Percentiles rank a stretch among this genome's conserved stretches.
These are phyloP conservation scores for Adenanthera pavonina DNA, from an alignment of 306 rosid species.

Conservation along the genomic window DNA sequence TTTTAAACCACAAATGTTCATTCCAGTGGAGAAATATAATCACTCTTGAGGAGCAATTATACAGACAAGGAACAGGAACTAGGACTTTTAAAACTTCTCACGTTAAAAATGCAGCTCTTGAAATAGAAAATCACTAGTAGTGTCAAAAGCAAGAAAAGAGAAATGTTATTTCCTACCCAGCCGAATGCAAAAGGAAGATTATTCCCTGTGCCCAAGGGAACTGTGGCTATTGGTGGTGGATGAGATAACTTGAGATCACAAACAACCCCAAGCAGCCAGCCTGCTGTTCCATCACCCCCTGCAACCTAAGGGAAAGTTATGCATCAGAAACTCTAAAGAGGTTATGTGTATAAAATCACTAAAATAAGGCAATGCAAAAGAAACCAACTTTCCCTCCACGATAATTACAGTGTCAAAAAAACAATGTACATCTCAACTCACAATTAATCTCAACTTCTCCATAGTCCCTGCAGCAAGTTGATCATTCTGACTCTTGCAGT, in stretches of 20 bases:
- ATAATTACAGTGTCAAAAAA: not conserved
- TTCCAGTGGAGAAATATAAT: not conserved
- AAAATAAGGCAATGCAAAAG: not conserved
- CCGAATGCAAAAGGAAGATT: conserved; percentile 99
- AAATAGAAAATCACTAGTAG: conserved; percentile 23
- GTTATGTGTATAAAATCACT: conserved; percentile 26
- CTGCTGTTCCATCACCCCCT: conserved; percentile 99
- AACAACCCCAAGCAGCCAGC: conserved; percentile 99
- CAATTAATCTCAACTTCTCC: conserved; percentile 74
- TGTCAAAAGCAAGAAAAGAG: conserved; percentile 29
- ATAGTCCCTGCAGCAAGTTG: conserved; percentile 53
- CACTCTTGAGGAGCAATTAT: not conserved
- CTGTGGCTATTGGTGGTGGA: conserved; percentile 87
- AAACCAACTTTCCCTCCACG: not conserved
- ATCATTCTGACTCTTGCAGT: conserved; percentile 63
- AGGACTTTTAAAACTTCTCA: not conserved
- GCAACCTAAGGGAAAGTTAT: conserved; percentile 70
- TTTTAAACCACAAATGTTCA: conserved; percentile 3
- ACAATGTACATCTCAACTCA: conserved; percentile 51
- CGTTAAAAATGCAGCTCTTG: not conserved
- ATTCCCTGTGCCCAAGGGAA: conserved; percentile 96
- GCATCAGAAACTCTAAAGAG: conserved; percentile 24
- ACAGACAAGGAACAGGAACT: not conserved
- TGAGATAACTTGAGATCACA: conserved; percentile 86
- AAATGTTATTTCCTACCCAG: conserved; percentile 68